phyloP scores from a whole-genome alignment of 352 stramenopile genomes.

The Pythium brassicae region DNA sequence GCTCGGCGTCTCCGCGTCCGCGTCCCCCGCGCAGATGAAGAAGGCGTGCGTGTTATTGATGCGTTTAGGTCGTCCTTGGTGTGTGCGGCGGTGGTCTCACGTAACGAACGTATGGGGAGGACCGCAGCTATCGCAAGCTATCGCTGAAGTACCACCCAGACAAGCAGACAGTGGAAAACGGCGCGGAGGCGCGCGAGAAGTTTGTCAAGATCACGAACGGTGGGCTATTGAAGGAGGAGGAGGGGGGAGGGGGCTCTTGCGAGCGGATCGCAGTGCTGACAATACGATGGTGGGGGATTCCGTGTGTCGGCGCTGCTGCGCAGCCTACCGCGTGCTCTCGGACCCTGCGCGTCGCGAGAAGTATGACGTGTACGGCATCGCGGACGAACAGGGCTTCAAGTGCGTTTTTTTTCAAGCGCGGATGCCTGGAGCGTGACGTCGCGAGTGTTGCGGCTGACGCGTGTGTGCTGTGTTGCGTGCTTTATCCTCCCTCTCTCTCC shows the following conservation, averaged over 20 bases:
- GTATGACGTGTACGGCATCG: conserved; percentile 78
- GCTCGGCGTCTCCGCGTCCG: conserved; percentile 49
- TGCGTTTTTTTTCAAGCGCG: conserved; percentile 22
- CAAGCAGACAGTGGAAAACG: conserved; percentile 80
- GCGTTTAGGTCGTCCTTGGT: too few species aligned
- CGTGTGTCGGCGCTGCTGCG: neutral
- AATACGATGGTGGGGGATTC: neutral
- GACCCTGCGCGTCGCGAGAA: conserved; percentile 70
- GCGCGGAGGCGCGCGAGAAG: conserved; percentile 54
- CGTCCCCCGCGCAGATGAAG: conserved; percentile 60
- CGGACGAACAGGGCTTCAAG: conserved; percentile 73
- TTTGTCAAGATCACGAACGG: conserved; percentile 82
- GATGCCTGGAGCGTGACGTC: too few species aligned
- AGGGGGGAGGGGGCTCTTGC: too few species aligned
- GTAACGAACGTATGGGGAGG: neutral
- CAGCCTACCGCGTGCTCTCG: conserved; percentile 73
- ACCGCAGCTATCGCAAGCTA: conserved; percentile 84
- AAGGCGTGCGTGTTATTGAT: conserved; percentile 34
- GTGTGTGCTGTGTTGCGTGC: neutral
- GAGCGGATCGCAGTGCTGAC: too few species aligned
- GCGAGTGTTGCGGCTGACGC: too few species aligned
- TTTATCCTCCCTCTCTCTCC: neutral
- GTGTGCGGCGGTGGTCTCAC: too few species aligned
- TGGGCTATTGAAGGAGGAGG: conserved; percentile 7
- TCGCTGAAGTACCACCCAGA: conserved; percentile 94